Evolutionary conservation across 2,329 filamentous ascomycete genomes (phyloP).

Genomic region (Endoconidiophora laricicola): DNA sequence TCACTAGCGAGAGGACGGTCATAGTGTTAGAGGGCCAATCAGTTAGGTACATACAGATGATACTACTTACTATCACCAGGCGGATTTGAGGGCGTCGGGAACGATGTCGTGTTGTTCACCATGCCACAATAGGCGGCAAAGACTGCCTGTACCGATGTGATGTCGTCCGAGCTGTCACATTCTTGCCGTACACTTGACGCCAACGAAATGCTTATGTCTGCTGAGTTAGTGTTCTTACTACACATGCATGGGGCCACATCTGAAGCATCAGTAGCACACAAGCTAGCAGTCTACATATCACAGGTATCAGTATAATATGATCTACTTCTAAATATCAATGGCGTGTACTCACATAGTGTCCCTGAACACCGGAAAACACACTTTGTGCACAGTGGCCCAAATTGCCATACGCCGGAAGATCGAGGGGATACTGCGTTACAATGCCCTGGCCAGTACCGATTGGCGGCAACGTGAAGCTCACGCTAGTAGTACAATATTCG

Average conservation of each 20-base stretch:
- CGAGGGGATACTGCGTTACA: constrained; percentile 32
- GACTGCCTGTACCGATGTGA: constrained; percentile 27
- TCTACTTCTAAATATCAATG: not conserved
- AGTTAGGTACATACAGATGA: constrained; percentile 3
- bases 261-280: constrained; percentile 25
- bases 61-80: constrained; percentile 32
- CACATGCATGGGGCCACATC: constrained; percentile 35
- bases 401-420: constrained; percentile 27
- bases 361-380: constrained; percentile 22
- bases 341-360: constrained; percentile 4
- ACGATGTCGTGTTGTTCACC: constrained; percentile 30
- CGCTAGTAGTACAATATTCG: constrained; percentile 32
- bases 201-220: constrained; percentile 26
- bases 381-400: constrained; percentile 28
- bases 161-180: constrained; percentile 30
- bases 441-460: constrained; percentile 24
- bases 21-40: not conserved
- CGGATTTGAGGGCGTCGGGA: constrained; percentile 28
- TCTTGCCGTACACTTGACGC: constrained; percentile 25
- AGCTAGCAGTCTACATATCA: constrained; percentile 17
- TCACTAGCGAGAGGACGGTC: constrained; percentile 22
- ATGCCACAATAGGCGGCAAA: constrained; percentile 35
- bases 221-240: constrained; percentile 31
- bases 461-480: constrained; percentile 26
- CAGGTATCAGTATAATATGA: not conserved